phyloP scores from a whole-genome alignment of 2,329 filamentous ascomycete genomes.

The Claviceps fusiformis region DNA sequence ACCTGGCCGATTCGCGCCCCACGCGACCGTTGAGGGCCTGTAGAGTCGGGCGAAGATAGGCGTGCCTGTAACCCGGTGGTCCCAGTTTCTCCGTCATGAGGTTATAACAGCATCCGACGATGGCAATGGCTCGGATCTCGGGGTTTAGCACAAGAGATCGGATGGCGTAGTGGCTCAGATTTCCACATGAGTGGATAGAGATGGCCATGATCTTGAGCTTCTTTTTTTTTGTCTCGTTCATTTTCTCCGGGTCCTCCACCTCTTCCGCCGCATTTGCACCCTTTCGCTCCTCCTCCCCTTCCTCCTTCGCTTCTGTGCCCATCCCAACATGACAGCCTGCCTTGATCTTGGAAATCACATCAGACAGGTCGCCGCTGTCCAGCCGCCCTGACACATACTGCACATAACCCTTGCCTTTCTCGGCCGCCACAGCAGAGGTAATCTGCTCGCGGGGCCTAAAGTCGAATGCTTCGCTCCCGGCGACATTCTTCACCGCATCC shows the following conservation, averaged over 20 bases:
- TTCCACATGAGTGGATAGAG: constrained; percentile 93
- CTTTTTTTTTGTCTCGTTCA: constrained; percentile 9
- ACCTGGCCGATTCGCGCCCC: constrained; percentile 51
- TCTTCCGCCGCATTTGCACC: background rate
- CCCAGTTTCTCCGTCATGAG: constrained; percentile 81
- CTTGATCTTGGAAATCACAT: constrained; percentile 49
- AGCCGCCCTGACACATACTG: constrained; percentile 67
- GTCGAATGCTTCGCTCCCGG: constrained; percentile 21
- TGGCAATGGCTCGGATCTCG: constrained; percentile 75
- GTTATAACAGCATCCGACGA: constrained; percentile 98
- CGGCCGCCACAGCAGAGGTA: constrained; percentile 36
- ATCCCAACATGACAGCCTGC: constrained; percentile 12
- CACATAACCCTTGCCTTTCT: constrained; percentile 53
- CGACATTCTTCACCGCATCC: constrained; percentile 20
- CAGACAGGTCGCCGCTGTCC: constrained; percentile 56
- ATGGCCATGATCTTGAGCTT: constrained; percentile 62
- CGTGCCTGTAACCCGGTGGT: constrained; percentile 74
- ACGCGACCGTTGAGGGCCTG: constrained; percentile 57
- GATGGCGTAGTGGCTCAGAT: constrained; percentile 89
- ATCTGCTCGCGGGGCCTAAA: constrained; percentile 38
- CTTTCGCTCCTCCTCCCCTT: background rate
- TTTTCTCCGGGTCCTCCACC: background rate
- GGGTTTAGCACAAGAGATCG: constrained; percentile 75
- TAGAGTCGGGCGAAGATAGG: constrained; percentile 56
- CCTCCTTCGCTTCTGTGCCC: background rate